phyloP scores from a whole-genome alignment of 2,329 filamentous ascomycete genomes.

The Fusarium neocosmosporiellum region DNA sequence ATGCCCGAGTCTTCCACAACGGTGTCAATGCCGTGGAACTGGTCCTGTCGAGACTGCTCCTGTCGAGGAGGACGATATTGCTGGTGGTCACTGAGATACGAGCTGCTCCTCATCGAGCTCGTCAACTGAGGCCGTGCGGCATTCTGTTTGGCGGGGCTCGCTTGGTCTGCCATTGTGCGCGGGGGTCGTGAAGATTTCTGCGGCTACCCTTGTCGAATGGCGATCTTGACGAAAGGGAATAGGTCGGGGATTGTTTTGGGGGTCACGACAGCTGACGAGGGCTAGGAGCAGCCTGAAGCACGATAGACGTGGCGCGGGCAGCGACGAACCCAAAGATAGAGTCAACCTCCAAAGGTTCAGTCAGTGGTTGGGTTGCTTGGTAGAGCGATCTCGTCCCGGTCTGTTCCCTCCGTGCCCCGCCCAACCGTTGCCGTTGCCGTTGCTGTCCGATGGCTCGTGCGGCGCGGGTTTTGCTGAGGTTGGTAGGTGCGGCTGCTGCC shows the following conservation, averaged over 20 bases:
- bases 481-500: conserved; percentile 28
- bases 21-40: conserved; percentile 70
- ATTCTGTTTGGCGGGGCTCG: conserved; percentile 46
- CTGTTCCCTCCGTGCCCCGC: conserved; percentile 35
- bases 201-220: conserved; percentile 5
- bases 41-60: conserved; percentile 64
- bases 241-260: background rate
- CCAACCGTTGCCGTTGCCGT: conserved; percentile 19
- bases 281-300: conserved; percentile 6
- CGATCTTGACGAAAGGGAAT: background rate
- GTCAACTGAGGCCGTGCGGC: conserved; percentile 60
- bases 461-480: background rate
- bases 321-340: conserved; percentile 23
- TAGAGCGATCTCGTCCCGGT: conserved; percentile 30
- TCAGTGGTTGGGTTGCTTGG: conserved; percentile 9
- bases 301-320: conserved; percentile 2
- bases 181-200: conserved; percentile 29
- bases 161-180: conserved; percentile 48
- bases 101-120: conserved; percentile 67
- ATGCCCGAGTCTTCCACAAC: conserved; percentile 67
- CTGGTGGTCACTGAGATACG: conserved; percentile 72
- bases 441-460: conserved; percentile 26
- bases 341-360: conserved; percentile 31
- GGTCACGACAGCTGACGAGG: conserved; percentile 3
- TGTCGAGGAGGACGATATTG: conserved; percentile 69